These are phyloP conservation scores for Polysphondylium violaceum DNA, from an alignment of 78 protist genomes.

Conservation along the genomic window DNA sequence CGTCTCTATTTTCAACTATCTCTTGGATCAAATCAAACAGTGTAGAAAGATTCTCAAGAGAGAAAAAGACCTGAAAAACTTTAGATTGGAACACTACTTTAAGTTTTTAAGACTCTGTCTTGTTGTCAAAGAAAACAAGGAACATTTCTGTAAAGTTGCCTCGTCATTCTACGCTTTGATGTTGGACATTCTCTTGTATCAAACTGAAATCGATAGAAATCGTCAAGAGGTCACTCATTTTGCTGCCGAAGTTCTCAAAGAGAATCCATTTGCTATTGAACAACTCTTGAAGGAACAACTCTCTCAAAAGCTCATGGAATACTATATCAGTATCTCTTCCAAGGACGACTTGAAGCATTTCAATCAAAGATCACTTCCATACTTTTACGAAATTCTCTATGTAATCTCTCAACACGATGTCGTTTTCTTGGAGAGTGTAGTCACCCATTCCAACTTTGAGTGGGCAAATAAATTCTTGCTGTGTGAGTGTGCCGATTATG, in stretches of 20 bases:
- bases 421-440: slow-evolving; percentile 9
- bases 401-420: background rate
- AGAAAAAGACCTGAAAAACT: slow-evolving; percentile 35
- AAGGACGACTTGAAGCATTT: slow-evolving; percentile 61
- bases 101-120: slow-evolving; percentile 17
- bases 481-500: slow-evolving; percentile 57
- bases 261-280: slow-evolving; percentile 17
- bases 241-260: slow-evolving; percentile 2
- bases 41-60: slow-evolving; percentile 7
- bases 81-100: slow-evolving; percentile 32
- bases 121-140: background rate
- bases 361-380: slow-evolving; percentile 61
- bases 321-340: slow-evolving; percentile 50
- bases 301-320: slow-evolving; percentile 43
- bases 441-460: slow-evolving; percentile 4
- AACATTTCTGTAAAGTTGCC: background rate
- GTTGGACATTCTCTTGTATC: slow-evolving; percentile 6
- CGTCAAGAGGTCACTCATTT: slow-evolving; percentile 60
- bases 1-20: background rate
- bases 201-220: slow-evolving; percentile 46
- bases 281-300: slow-evolving; percentile 12
- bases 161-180: background rate
- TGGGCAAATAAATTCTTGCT: slow-evolving; percentile 52
- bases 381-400: slow-evolving; percentile 34
- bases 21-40: background rate